Percentiles rank a stretch among this genome's conserved stretches.
Conservation (phyloP, 2,329 filamentous ascomycete species). For the Pseudodiploospora longispora region DNA sequence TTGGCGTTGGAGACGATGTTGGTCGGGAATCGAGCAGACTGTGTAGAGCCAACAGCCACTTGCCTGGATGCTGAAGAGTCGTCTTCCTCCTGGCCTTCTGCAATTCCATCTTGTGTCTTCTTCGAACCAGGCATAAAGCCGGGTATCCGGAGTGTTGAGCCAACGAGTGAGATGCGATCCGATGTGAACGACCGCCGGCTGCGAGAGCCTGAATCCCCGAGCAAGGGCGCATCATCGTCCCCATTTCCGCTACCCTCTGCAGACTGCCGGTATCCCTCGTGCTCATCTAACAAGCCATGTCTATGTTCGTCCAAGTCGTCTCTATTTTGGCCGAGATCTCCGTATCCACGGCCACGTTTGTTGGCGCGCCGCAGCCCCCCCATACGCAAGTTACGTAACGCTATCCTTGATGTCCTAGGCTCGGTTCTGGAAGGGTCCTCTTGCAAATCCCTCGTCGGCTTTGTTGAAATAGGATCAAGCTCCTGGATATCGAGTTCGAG, state of each 20-base stretch:
- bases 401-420: constrained; percentile 52
- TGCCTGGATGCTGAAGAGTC: constrained; percentile 65
- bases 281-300: constrained; percentile 57
- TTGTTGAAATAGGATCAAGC: constrained; percentile 56
- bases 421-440: constrained; percentile 22
- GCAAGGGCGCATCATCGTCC: constrained; percentile 64
- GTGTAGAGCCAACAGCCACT: constrained; percentile 66
- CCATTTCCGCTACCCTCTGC: constrained; percentile 54
- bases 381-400: constrained; percentile 63
- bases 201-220: constrained; percentile 35
- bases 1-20: constrained; percentile 96
- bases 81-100: constrained; percentile 45
- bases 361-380: constrained; percentile 50
- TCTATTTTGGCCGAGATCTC: constrained; percentile 49
- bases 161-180: constrained; percentile 17
- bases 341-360: constrained; percentile 49
- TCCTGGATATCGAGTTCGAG: constrained; percentile 71
- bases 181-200: constrained; percentile 20
- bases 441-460: constrained; percentile 22
- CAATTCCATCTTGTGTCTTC: constrained; percentile 28
- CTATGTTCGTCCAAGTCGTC: constrained; percentile 58
- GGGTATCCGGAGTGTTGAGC: constrained; percentile 54
- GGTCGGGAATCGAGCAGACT: constrained; percentile 70
- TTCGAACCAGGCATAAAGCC: constrained; percentile 51
- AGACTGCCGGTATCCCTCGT: constrained; percentile 46